Evolutionary conservation across 768 basidiomycete species (phyloP).

Genomic region (Lyophyllum semitale): DNA sequence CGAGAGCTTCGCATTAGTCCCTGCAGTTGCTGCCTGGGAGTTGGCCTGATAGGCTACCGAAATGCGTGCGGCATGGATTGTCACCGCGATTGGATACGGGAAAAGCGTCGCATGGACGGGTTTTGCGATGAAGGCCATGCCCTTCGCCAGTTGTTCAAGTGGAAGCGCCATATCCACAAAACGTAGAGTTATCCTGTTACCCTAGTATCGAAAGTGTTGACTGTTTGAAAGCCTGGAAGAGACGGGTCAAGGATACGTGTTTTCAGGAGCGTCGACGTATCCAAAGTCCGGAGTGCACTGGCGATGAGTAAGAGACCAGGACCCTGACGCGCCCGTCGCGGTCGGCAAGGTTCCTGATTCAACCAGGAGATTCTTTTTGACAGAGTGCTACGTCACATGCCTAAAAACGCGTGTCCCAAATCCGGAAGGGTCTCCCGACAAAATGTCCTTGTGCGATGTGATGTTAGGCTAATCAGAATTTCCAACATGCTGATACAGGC

Average conservation of each 20-base stretch:
- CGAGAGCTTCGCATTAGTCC: slow-evolving; percentile 29
- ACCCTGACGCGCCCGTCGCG: no score
- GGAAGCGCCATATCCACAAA: neutral
- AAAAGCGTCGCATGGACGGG: slow-evolving; percentile 41
- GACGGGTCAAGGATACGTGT: no score
- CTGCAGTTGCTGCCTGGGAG: slow-evolving; percentile 22
- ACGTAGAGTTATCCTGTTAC: neutral
- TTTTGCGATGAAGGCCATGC: slow-evolving; percentile 10
- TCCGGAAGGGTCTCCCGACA: neutral
- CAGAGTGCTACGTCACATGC: neutral
- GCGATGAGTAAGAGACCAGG: neutral
- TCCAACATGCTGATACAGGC: neutral
- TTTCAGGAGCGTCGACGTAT: no score
- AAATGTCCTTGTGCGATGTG: no score
- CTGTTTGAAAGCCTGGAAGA: no score
- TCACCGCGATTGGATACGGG: slow-evolving; percentile 41
- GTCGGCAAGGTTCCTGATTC: no score
- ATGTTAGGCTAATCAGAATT: no score
- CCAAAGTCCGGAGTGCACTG: no score
- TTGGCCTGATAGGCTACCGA: slow-evolving; percentile 47
- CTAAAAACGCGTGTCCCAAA: neutral
- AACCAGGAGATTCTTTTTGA: no score
- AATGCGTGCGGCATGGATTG: slow-evolving; percentile 45
- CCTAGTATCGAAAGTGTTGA: neutral
- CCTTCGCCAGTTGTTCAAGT: slow-evolving; percentile 4